A percentile compares a stretch with the other conserved stretches of the same genome.
These are phyloP conservation scores for Podila epigama DNA, from an alignment of 192 early-diverging fungal species.

Conservation along the genomic window DNA sequence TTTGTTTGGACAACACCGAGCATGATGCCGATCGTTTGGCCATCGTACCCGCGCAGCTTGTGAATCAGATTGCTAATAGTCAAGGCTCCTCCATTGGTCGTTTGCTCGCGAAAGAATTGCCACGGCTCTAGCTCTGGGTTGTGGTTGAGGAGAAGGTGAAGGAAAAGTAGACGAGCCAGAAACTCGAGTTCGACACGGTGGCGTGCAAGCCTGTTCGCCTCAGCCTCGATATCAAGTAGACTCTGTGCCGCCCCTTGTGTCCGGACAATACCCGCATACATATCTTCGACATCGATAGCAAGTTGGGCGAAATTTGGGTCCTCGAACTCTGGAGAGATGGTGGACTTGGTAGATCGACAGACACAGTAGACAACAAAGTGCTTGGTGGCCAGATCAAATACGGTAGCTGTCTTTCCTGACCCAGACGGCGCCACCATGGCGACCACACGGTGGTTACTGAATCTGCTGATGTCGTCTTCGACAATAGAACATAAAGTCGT, in stretches of 20 bases:
- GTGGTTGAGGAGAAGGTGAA: slow-evolving; percentile 25
- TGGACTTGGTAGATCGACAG: neutral
- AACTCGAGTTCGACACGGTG: slow-evolving; percentile 37
- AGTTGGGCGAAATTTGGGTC: slow-evolving; percentile 26
- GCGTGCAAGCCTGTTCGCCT: slow-evolving; percentile 6
- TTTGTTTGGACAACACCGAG: neutral
- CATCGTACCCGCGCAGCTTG: slow-evolving; percentile 6
- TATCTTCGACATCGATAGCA: slow-evolving; percentile 22
- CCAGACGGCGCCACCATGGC: slow-evolving; percentile 40
- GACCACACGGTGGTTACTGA: too few species aligned
- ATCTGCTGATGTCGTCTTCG: too few species aligned
- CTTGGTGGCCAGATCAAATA: slow-evolving; percentile 17
- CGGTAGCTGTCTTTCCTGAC: slow-evolving; percentile 41
- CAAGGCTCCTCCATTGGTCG: slow-evolving; percentile 6
- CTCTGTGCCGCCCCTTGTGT: neutral
- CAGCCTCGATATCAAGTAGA: neutral
- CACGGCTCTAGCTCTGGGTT: slow-evolving; percentile 12
- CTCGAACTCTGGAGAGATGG: slow-evolving; percentile 1
- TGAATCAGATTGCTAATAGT: slow-evolving; percentile 16
- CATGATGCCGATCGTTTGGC: slow-evolving; percentile 11
- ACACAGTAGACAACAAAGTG: slow-evolving; percentile 44
- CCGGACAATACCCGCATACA: neutral
- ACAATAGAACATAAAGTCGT: too few species aligned
- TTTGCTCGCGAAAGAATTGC: slow-evolving; percentile 42
- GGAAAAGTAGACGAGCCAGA: slow-evolving; percentile 37